These are phyloP conservation scores for Neurospora sp. DNA, from an alignment of 2,329 filamentous ascomycete genomes.

Conservation along the genomic window DNA sequence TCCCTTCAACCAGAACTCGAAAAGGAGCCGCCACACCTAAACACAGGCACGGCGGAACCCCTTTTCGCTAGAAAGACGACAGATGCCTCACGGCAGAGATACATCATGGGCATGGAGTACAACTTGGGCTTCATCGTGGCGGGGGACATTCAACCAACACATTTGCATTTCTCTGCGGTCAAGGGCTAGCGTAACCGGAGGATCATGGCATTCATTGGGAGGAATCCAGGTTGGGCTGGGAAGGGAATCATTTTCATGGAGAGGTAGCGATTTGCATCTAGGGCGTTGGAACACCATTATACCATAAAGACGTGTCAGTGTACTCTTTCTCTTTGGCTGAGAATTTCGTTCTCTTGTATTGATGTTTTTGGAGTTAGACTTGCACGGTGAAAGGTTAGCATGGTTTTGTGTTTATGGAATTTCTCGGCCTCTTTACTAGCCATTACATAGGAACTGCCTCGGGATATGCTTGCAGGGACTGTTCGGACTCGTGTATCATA, in stretches of 20 bases:
- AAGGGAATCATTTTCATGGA: slow-evolving; percentile 1
- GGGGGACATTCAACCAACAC: background rate
- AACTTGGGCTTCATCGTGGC: background rate
- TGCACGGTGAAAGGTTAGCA: background rate
- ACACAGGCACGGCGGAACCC: background rate
- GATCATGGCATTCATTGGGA: background rate
- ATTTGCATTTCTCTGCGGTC: background rate
- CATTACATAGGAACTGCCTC: background rate
- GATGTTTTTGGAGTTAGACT: background rate
- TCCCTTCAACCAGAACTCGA: slow-evolving; percentile 36
- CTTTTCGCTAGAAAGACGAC: background rate
- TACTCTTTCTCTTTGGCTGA: background rate
- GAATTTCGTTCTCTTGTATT: background rate
- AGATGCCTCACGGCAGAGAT: slow-evolving; percentile 4
- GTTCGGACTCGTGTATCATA: background rate
- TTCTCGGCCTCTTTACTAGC: background rate
- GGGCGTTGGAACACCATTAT: background rate
- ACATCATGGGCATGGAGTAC: slow-evolving; percentile 7
- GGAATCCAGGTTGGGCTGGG: background rate
- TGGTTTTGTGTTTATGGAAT: background rate
- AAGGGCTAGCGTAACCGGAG: background rate
- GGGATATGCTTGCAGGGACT: background rate
- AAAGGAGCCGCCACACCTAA: slow-evolving; percentile 41
- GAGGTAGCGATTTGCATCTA: background rate
- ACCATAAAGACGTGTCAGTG: background rate